Percentiles rank a stretch among this genome's conserved stretches.
Evolutionary conservation across 2,329 filamentous ascomycete genomes (phyloP).

Genomic region (Aspergillus nomiae): DNA sequence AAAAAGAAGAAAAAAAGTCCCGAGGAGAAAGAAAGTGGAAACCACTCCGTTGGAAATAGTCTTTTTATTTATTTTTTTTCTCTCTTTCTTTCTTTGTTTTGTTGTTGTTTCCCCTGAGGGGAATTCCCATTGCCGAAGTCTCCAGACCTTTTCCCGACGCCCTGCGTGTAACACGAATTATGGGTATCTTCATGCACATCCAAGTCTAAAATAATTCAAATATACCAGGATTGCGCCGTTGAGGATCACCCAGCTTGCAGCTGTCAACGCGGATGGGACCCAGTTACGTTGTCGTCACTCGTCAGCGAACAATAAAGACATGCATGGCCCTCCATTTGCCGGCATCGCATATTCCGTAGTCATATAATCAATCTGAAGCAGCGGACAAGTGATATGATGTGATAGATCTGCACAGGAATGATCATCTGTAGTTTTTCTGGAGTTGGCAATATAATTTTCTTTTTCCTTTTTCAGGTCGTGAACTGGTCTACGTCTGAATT

Average conservation of each 20-base stretch:
- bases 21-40: neutral
- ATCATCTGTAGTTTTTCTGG: slow-evolving; percentile 4
- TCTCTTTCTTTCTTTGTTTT: neutral
- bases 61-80: neutral
- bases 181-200: neutral
- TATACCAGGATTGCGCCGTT: slow-evolving; percentile 10
- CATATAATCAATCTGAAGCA: slow-evolving; percentile 7
- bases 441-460: neutral
- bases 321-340: neutral
- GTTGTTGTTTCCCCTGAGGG: neutral
- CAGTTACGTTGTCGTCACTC: neutral
- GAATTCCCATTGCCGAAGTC: neutral
- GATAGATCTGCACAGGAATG: slow-evolving; percentile 8
- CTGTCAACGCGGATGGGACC: slow-evolving; percentile 13
- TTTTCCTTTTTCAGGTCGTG: neutral
- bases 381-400: slow-evolving; percentile 22
- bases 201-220: neutral
- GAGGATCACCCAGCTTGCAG: slow-evolving; percentile 17
- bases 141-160: neutral
- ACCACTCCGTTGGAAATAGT: neutral
- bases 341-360: neutral
- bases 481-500: neutral
- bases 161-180: neutral
- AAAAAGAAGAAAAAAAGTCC: neutral
- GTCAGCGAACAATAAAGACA: neutral